A percentile compares a stretch with the other conserved stretches of the same genome.
phyloP scores from a whole-genome alignment of 225 moss, liverwort and hornwort species.

The Sphagnum tenellum region DNA sequence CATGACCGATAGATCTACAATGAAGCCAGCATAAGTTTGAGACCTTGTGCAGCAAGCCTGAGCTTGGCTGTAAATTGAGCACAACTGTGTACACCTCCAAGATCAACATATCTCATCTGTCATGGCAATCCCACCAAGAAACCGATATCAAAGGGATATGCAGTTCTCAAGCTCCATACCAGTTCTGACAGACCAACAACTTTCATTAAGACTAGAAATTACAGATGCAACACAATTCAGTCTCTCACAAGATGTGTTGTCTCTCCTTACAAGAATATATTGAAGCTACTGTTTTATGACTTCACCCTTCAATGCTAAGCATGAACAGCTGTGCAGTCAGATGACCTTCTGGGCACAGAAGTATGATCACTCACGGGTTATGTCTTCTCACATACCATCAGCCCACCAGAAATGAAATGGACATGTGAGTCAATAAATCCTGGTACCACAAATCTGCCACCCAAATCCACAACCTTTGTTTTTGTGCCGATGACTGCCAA shows the following conservation, averaged over 20 bases:
- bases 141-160: too few species aligned
- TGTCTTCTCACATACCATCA: conserved; percentile 26
- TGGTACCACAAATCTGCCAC: conserved; percentile 69
- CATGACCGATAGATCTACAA: too few species aligned
- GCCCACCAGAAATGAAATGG: conserved; percentile 70
- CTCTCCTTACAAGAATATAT: background rate
- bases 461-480: conserved; percentile 58
- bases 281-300: background rate
- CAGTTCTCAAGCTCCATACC: too few species aligned
- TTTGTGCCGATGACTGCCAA: conserved; percentile 16
- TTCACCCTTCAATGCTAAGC: background rate
- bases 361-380: background rate
- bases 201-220: too few species aligned
- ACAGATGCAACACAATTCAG: too few species aligned
- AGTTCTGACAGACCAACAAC: too few species aligned
- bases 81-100: conserved; percentile 50
- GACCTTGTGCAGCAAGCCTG: conserved; percentile 48
- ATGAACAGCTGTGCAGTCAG: background rate
- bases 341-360: background rate
- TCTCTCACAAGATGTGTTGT: background rate
- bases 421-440: conserved; percentile 92
- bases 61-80: conserved; percentile 45
- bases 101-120: conserved; percentile 57
- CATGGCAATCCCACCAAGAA: conserved; percentile 18
- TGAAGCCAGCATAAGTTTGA: background rate